Base-by-base conservation (phyloP, 1,284 basidiomycete species). In the Malassezia dermatis region DNA sequence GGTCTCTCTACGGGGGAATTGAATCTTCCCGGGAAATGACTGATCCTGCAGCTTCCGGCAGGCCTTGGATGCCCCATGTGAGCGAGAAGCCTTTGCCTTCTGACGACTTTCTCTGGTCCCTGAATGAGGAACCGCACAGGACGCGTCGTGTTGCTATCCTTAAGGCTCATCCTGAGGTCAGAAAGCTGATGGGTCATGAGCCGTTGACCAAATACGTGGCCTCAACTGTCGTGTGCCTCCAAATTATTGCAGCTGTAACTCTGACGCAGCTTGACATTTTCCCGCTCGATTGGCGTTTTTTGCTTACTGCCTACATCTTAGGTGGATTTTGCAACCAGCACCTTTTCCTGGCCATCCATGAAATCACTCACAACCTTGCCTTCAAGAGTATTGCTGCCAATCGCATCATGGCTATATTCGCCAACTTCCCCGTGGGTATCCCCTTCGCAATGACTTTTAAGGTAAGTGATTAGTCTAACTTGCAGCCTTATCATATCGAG, bases 261-360 rank as follows among this genome's bases (percentile, higher is more conserved):
- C 40, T 50, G 23, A 57, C 53, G 1, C 43, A 30, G 10, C 73
- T 78, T 50, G 49, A 53, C 7, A n/a, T 37, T 15, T 79, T 80
- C 41, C 82, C 87, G 0, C 75, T 86, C 46, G 88, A 86, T 5
- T 81, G 81, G 51, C 73, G 78, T 39, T 91, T 94, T 75, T 72
- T 95, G 43, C 64, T 86, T 31, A 79, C 80, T 8, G 89, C 93
- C 0, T 98, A 96, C 74, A 79, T 79, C 8, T 80, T 98, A 50
- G 93, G 93, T 4, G 94, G 89, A 4, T 95, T 91, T 0, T 85
- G 86, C 15, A 98, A 96, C 77, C 93, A 98, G 74, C 96, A 98
- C 76, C 81, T 90, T 26, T 98, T 98, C 77, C 81, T 98, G 34
- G 89, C 93, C 23, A 94, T 98, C 54, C 93, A 98, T 75, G 93